Conservation (phyloP, 2,329 filamentous ascomycete species). For the Chaetomiaceae sp. region DNA sequence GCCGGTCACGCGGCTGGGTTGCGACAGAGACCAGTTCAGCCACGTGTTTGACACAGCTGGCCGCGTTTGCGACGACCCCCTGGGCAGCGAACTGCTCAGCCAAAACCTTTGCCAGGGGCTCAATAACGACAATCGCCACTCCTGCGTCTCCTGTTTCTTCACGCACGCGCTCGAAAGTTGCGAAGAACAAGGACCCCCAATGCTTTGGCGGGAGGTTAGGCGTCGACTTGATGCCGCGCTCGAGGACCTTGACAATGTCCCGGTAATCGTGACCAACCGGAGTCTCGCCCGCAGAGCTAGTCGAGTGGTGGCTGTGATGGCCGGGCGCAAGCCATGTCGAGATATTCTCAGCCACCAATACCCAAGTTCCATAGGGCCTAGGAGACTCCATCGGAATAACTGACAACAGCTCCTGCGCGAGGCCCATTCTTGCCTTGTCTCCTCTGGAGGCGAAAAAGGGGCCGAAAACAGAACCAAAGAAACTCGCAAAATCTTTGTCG, state of each 20-base stretch:
- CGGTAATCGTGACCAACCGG: slow-evolving; percentile 65
- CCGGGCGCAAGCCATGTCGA: slow-evolving; percentile 39
- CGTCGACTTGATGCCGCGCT: slow-evolving; percentile 52
- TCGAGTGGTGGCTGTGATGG: slow-evolving; percentile 37
- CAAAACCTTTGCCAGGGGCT: slow-evolving; percentile 61
- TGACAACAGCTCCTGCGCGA: slow-evolving; percentile 50
- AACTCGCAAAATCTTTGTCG: slow-evolving; percentile 41
- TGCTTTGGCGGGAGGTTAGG: slow-evolving; percentile 43
- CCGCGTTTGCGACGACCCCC: slow-evolving; percentile 17
- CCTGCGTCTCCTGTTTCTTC: slow-evolving; percentile 64
- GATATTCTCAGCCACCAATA: slow-evolving; percentile 46
- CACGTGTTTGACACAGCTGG: slow-evolving; percentile 34
- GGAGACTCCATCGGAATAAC: slow-evolving; percentile 42
- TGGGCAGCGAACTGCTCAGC: slow-evolving; percentile 34
- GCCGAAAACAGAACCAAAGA: slow-evolving; percentile 50
- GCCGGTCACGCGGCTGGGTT: slow-evolving; percentile 54
- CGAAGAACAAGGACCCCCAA: slow-evolving; percentile 54
- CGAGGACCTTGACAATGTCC: slow-evolving; percentile 63
- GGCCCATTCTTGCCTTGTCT: slow-evolving; percentile 40
- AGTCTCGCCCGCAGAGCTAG: slow-evolving; percentile 39
- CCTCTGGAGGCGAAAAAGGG: slow-evolving; percentile 55
- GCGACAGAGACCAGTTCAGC: slow-evolving; percentile 45
- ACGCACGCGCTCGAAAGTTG: slow-evolving; percentile 52
- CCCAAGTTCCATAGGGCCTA: slow-evolving; percentile 48
- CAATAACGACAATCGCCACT: slow-evolving; percentile 62